phyloP scores from a whole-genome alignment of 371 early-diverging fungal species.

The Apophysomyces elegans region DNA sequence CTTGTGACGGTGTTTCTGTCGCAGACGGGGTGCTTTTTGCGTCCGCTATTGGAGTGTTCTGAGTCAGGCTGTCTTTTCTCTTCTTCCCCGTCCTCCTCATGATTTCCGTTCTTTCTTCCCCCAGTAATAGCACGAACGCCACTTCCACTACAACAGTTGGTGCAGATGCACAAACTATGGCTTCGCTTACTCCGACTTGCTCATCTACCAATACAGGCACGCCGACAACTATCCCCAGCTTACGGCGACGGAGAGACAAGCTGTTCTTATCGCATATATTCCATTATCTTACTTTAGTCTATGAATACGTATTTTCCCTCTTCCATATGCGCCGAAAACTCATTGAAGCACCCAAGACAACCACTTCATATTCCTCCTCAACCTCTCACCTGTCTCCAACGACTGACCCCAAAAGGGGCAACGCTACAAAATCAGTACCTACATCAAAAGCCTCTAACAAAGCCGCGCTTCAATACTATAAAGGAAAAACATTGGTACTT shows the following conservation, averaged over 20 bases:
- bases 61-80: constrained; percentile 2
- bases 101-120: constrained; percentile 9
- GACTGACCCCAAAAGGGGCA: constrained; percentile 11
- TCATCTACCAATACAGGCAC: constrained; percentile 11
- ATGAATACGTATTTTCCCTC: constrained; percentile 23
- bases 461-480: constrained; percentile 39
- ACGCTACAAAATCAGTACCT: neutral
- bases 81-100: constrained; percentile 9
- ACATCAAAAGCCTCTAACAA: constrained; percentile 10
- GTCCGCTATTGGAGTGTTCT: neutral
- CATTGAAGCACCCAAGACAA: constrained; percentile 19
- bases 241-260: constrained; percentile 21
- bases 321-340: constrained; percentile 21
- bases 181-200: constrained; percentile 7
- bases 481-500: constrained; percentile 86
- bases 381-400: constrained; percentile 1
- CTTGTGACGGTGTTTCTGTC: constrained; percentile 5
- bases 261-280: constrained; percentile 21
- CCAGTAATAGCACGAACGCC: constrained; percentile 1
- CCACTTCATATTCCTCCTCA: neutral
- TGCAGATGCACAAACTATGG: constrained; percentile 4
- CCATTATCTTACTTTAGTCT: constrained; percentile 25
- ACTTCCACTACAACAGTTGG: neutral
- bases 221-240: constrained; percentile 11
- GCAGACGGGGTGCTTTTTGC: neutral